Percentiles rank a stretch among this genome's conserved stretches.
Evolutionary conservation across 2,329 filamentous ascomycete species (phyloP).

Genomic region (Colletotrichum tamarilloi): DNA sequence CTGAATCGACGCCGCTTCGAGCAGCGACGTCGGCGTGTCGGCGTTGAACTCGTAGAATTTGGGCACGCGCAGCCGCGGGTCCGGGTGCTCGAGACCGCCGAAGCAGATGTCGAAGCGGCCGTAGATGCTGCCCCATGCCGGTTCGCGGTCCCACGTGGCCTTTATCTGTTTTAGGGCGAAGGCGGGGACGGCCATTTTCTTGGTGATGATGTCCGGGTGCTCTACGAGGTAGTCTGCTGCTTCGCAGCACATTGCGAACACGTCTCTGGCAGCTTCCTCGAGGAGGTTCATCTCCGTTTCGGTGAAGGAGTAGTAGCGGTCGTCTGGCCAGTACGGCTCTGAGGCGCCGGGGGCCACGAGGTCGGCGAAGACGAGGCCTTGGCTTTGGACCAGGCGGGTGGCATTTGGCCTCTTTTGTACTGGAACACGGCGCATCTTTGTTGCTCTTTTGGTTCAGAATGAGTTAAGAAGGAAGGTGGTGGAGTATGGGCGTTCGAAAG

Average conservation of each 20-base stretch:
- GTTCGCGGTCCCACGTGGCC: slow-evolving; percentile 1
- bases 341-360: neutral
- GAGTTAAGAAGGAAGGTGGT: no score
- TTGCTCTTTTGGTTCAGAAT: neutral
- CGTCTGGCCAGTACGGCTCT: slow-evolving; percentile 17
- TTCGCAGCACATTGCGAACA: slow-evolving; percentile 21
- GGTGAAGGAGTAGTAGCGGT: slow-evolving; percentile 19
- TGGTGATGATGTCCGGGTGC: neutral
- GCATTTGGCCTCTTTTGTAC: neutral
- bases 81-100: neutral
- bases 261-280: neutral
- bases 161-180: neutral
- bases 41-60: slow-evolving; percentile 27
- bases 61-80: neutral
- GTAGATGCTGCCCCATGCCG: slow-evolving; percentile 18
- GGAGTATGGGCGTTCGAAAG: no score
- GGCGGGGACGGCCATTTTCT: slow-evolving; percentile 12
- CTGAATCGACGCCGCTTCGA: slow-evolving; percentile 8
- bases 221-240: slow-evolving; percentile 15
- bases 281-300: neutral
- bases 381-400: slow-evolving; percentile 16
- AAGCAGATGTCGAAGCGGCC: slow-evolving; percentile 23
- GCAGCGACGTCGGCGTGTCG: slow-evolving; percentile 2
- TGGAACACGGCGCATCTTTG: slow-evolving; percentile 8
- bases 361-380: slow-evolving; percentile 17